Evolutionary conservation across 192 early-diverging fungal species (phyloP).

Genomic region (Backusella circina): DNA sequence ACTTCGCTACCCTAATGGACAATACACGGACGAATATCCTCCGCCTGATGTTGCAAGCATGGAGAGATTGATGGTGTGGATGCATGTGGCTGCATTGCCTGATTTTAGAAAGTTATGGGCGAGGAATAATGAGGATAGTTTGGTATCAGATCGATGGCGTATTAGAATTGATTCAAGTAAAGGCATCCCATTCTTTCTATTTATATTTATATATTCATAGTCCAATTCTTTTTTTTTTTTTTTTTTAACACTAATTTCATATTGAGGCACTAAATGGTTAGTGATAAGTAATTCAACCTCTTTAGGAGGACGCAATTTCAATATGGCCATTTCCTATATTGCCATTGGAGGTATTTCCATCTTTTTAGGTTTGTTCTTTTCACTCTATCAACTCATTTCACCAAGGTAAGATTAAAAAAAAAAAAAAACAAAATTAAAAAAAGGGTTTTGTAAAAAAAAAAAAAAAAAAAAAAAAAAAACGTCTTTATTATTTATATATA

Average conservation of each 20-base stretch:
- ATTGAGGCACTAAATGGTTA: constrained; percentile 88
- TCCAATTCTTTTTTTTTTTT: too few species aligned
- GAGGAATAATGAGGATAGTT: constrained; percentile 52
- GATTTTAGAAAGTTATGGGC: constrained; percentile 95
- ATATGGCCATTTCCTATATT: constrained; percentile 90
- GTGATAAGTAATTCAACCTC: constrained; percentile 90
- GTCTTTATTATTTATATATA: background rate
- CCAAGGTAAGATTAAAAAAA: constrained; percentile 54
- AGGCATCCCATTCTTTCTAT: too few species aligned
- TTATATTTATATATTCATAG: too few species aligned
- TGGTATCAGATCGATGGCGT: constrained; percentile 66
- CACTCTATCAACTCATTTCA: constrained; percentile 81
- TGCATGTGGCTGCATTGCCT: constrained; percentile 92
- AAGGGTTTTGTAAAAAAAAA: too few species aligned
- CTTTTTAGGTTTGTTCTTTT: constrained; percentile 78
- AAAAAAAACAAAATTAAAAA: too few species aligned
- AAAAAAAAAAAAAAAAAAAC: background rate
- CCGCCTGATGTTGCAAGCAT: constrained; percentile 64
- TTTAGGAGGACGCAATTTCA: constrained; percentile 91
- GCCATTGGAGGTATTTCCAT: constrained; percentile 83
- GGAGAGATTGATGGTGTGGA: constrained; percentile 94
- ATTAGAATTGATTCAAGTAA: constrained; percentile 71
- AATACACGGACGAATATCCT: constrained; percentile 35
- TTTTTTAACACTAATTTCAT: constrained; percentile 74
- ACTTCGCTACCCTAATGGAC: constrained; percentile 51